Evolutionary conservation across 257 asterid species (phyloP), one percentile per base, ranked within the genome.

Genomic region (Lantana camara): DNA sequence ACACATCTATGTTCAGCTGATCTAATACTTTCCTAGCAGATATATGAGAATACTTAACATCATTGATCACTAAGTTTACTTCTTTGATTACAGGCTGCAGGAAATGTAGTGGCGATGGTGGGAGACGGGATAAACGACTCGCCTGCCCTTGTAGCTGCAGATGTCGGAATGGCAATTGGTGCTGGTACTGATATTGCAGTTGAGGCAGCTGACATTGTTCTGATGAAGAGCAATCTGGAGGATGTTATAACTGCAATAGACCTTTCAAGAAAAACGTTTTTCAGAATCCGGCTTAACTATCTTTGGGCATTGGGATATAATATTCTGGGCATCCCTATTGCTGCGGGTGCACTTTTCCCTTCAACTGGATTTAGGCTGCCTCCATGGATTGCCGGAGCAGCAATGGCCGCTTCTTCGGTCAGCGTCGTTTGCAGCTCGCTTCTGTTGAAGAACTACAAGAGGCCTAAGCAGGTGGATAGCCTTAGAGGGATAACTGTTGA

Each of bases 61-160:
- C 32, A 27, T 27, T 27, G 32, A n/a, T 27, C 4, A 2, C 5
- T 27, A 27, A 27, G n/a, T n/a, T 27, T 27, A 27, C 32, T 42
- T 4, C 12, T 14, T 2, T 9, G 15, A 23, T 10, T 38, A 42
- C 76, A 90, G 97, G 89, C 80, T 62, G 71, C 74, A 62, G 90
- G 89, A n/a, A 57, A 77, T 15, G 69, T 79, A 8, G 95, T 89
- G 60, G 96, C 88, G 14, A 86, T 89, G 96, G 96, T 89, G 63
- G 96, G 96, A 34, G 95, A 89, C 20, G 96, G 95, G 24, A 83
- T 86, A n/a, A 89, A 89, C 30, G 96, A 89, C 77, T 84, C 96
- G 9, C 96, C 96, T 1, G 96, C 96, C 11, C 90, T 89, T 0
- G 90, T 89, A 6, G 95, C 93, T 0, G 96, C 96, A 10, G 82